These are phyloP conservation scores for Diaporthe vaccinii DNA, from an alignment of 2,329 filamentous ascomycete genomes.

Conservation along the genomic window DNA sequence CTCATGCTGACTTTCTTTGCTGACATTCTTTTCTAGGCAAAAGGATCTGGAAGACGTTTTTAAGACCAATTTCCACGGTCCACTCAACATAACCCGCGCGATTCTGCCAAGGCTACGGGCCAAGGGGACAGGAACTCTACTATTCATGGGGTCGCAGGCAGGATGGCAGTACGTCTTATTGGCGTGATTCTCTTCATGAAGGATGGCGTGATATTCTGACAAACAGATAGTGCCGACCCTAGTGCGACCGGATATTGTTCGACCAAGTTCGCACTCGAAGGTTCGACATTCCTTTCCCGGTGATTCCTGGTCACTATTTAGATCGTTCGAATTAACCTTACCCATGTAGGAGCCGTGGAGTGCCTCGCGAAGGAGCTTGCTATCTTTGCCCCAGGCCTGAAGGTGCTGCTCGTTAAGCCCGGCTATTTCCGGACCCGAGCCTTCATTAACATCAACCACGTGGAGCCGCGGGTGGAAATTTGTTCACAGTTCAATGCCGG, in stretches of 20 bases:
- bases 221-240: slow-evolving; percentile 43
- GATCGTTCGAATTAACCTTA: background rate
- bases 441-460: slow-evolving; percentile 52
- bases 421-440: slow-evolving; percentile 59
- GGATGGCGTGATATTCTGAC: background rate
- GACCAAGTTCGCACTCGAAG: slow-evolving; percentile 51
- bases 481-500: slow-evolving; percentile 51
- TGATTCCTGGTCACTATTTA: background rate
- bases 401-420: slow-evolving; percentile 56
- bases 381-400: slow-evolving; percentile 49
- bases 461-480: slow-evolving; percentile 44
- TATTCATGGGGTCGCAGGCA: slow-evolving; percentile 53
- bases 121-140: slow-evolving; percentile 49
- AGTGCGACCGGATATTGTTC: slow-evolving; percentile 50
- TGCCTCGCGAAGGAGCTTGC: slow-evolving; percentile 51
- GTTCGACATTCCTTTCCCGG: slow-evolving; percentile 37
- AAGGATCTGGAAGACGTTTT: slow-evolving; percentile 47
- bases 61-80: slow-evolving; percentile 55
- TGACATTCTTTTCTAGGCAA: slow-evolving; percentile 39
- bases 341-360: slow-evolving; percentile 47
- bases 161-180: slow-evolving; percentile 47
- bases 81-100: slow-evolving; percentile 53
- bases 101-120: slow-evolving; percentile 50
- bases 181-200: too few species aligned
- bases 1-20: background rate